A percentile compares a stretch with the other conserved stretches of the same genome.
These are phyloP conservation scores for Xylaria sp. DNA, from an alignment of 2,329 filamentous ascomycete genomes.

Conservation along the genomic window DNA sequence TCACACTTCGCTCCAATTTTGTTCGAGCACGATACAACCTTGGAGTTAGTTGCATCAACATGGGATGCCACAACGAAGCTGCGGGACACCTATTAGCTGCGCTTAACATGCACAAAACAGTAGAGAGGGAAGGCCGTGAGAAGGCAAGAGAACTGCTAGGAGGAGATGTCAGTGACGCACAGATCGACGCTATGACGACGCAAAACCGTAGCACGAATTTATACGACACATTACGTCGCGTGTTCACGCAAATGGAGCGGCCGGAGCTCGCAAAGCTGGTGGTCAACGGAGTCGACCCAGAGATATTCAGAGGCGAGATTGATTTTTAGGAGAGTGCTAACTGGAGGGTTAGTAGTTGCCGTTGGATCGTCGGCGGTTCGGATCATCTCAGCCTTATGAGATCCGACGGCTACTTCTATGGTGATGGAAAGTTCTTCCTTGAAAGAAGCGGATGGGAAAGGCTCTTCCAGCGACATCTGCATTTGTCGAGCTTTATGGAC, in stretches of 20 bases:
- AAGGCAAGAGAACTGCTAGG: slow-evolving; percentile 86
- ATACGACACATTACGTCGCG: slow-evolving; percentile 90
- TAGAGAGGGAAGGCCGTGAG: slow-evolving; percentile 85
- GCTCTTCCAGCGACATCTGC: slow-evolving; percentile 19
- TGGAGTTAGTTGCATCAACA: slow-evolving; percentile 96
- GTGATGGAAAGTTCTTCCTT: slow-evolving; percentile 1
- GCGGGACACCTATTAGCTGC: slow-evolving; percentile 92
- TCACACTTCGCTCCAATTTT: slow-evolving; percentile 92
- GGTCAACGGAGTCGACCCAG: slow-evolving; percentile 88
- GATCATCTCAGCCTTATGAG: neutral
- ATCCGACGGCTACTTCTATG: neutral
- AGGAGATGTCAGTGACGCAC: slow-evolving; percentile 68
- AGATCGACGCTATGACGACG: slow-evolving; percentile 86
- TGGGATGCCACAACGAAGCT: slow-evolving; percentile 92
- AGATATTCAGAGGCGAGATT: slow-evolving; percentile 88
- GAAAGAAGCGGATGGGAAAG: slow-evolving; percentile 7
- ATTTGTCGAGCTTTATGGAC: neutral
- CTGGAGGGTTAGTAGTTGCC: neutral
- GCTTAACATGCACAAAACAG: slow-evolving; percentile 93
- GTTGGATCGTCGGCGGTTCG: slow-evolving; percentile 2
- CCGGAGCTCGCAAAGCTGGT: slow-evolving; percentile 89
- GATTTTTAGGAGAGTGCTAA: slow-evolving; percentile 68
- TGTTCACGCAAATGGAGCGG: slow-evolving; percentile 96
- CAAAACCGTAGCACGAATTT: slow-evolving; percentile 98
- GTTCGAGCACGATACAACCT: slow-evolving; percentile 97